Evolutionary conservation across 2,329 filamentous ascomycete species (phyloP).

Genomic region (Daldinia sp.): DNA sequence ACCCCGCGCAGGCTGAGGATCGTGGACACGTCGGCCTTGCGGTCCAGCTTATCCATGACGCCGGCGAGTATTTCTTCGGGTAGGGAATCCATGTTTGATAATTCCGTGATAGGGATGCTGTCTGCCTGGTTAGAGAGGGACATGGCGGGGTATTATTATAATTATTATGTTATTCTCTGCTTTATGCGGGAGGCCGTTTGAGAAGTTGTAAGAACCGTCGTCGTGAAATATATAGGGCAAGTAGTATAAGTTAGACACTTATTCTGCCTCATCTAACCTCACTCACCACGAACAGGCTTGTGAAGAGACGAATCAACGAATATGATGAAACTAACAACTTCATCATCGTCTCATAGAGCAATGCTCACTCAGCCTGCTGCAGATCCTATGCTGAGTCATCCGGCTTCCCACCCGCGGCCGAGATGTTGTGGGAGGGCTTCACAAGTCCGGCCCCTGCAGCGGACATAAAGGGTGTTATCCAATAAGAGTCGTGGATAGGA

Average conservation of each 20-base stretch:
- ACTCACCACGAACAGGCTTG: not conserved
- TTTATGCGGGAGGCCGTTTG: not conserved
- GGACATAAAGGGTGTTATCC: not conserved
- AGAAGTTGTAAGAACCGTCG: not conserved
- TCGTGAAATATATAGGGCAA: not conserved
- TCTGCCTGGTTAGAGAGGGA: not conserved
- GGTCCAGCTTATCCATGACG: slow-evolving; percentile 16
- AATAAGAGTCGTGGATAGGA: not conserved
- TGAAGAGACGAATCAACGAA: not conserved
- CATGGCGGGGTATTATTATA: not conserved
- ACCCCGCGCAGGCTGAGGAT: slow-evolving; percentile 20
- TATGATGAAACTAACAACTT: not conserved
- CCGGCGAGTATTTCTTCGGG: slow-evolving; percentile 13
- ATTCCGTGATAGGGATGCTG: not conserved
- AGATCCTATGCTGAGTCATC: slow-evolving; percentile 5
- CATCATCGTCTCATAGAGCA: not conserved
- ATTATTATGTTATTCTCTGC: not conserved
- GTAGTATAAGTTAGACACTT: too few relatives aligned
- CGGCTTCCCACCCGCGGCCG: not conserved
- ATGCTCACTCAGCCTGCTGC: not conserved
- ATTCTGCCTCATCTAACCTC: not conserved
- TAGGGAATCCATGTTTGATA: slow-evolving; percentile 11
- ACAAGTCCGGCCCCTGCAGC: not conserved
- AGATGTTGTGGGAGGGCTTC: slow-evolving; percentile 6
- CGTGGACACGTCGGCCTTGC: slow-evolving; percentile 5